phyloP scores from a whole-genome alignment of 2,329 filamentous ascomycete genomes.

The Diplodia mutila region DNA sequence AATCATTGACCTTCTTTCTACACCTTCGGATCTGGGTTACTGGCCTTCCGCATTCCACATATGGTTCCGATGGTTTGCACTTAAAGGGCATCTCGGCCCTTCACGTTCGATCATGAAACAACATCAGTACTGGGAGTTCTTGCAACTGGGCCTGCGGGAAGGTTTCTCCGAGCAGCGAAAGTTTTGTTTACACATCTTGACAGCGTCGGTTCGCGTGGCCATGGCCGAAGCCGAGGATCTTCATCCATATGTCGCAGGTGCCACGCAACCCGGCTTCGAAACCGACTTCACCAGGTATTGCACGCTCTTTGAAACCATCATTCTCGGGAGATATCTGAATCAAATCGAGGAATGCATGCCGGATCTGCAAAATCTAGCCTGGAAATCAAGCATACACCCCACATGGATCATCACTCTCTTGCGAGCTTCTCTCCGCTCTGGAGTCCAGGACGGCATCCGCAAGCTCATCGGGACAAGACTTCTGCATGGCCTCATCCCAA shows the following conservation, averaged over 20 bases:
- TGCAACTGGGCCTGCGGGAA: slow-evolving; percentile 44
- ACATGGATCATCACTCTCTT: slow-evolving; percentile 50
- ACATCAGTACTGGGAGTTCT: slow-evolving; percentile 45
- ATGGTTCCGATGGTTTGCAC: slow-evolving; percentile 44
- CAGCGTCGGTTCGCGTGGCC: slow-evolving; percentile 39
- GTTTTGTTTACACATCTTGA: slow-evolving; percentile 50
- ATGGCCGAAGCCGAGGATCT: slow-evolving; percentile 27
- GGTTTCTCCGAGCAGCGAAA: slow-evolving; percentile 53
- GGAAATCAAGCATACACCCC: slow-evolving; percentile 41
- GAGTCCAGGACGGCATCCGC: slow-evolving; percentile 51
- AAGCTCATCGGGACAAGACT: slow-evolving; percentile 53
- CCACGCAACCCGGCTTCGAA: slow-evolving; percentile 28
- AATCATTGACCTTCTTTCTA: slow-evolving; percentile 1
- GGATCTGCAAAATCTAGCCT: slow-evolving; percentile 46
- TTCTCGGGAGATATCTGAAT: slow-evolving; percentile 54
- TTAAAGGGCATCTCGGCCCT: slow-evolving; percentile 29
- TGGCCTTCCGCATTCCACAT: slow-evolving; percentile 32
- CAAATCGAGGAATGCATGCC: slow-evolving; percentile 52
- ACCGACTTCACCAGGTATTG: slow-evolving; percentile 49
- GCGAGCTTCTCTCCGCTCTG: slow-evolving; percentile 44
- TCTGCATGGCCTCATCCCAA: slow-evolving; percentile 33
- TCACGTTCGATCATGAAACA: slow-evolving; percentile 34
- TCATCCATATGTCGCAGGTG: slow-evolving; percentile 8
- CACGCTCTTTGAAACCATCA: slow-evolving; percentile 52
- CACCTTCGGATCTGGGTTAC: not conserved